Conservation (phyloP, 2,329 filamentous ascomycete species). For the Alternaria rosae region DNA sequence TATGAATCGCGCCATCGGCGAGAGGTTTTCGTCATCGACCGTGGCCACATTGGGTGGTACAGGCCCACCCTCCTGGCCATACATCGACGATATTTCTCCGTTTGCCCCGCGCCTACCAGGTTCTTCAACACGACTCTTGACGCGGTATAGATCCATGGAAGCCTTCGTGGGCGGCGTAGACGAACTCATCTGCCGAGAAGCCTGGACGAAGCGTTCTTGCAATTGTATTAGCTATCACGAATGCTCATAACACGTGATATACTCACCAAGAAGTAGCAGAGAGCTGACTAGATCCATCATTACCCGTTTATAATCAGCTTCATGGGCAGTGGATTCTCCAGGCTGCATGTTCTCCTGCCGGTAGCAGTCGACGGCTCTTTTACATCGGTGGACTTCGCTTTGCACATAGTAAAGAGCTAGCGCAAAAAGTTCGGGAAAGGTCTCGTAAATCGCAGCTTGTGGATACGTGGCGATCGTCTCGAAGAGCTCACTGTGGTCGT, state of each 20-base stretch:
- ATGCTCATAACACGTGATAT: neutral
- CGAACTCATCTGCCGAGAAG: neutral
- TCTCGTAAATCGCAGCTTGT: neutral
- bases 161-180: neutral
- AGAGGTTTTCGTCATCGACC: neutral
- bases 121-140: neutral
- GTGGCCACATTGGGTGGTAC: neutral
- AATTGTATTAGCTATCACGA: neutral
- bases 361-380: neutral
- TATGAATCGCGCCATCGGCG: neutral
- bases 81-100: slow-evolving; percentile 1
- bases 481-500: neutral
- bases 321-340: neutral
- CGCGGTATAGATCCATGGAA: neutral
- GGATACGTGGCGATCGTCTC: neutral
- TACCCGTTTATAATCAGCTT: neutral
- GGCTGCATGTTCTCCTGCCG: neutral
- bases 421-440: neutral
- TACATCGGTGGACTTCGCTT: neutral
- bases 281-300: neutral
- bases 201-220: neutral
- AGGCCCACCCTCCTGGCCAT: neutral
- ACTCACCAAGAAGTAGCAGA: slow-evolving; percentile 1
- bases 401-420: neutral
- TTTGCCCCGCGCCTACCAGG: slow-evolving; percentile 3